Base-by-base conservation (phyloP, 1,284 basidiomycete species). In the Fistulinella cinereoalba region DNA sequence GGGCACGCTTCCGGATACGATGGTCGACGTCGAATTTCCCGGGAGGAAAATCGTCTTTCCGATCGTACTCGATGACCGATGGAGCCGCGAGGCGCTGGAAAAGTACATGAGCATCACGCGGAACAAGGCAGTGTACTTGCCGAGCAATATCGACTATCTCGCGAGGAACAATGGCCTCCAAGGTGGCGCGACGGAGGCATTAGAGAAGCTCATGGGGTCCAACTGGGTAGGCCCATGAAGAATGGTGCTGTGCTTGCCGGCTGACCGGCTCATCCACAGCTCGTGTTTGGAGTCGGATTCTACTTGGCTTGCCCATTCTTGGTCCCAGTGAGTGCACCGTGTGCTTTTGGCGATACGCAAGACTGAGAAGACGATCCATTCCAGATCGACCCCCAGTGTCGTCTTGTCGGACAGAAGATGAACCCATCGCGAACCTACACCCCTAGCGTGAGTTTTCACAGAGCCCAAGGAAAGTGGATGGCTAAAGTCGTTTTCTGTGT, bases 131-230 rank as follows among this genome's bases (percentile, higher is more conserved):
- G 78, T 79, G 1, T 88, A 88, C 58, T 66, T 88, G 0, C 85
- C 83, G 0, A 81, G 78, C 60, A 88, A 88, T 55, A 64, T 83
- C 34, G 76, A 82, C 36, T 87, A 87, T 54, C 71, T 87, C 1
- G 81, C 83, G 0, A 69, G 66, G 37, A 83, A 83, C 33, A 87
- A 85, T 52, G 83, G 83, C 0, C 61, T 85, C 10, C 58, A 66
- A 7, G 72, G 71, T 16, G 71, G 71, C 13, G 47, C 61, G 4
- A 55, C 62, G 19, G 76, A 78, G 37, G 77, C 74, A 0, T 51
- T 82, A 39, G 56, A 62, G 32, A 68, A 74, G 51, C 59, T 83
- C 13, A 62, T 77, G 6, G 58, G 58, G 4, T 73, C 76, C 1
- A 71, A 73, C 48, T 81, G 75, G 75, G 79, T 80, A 53, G 24